Conservation (phyloP, 2,329 filamentous ascomycete genomes). For the Onygena corvina region DNA sequence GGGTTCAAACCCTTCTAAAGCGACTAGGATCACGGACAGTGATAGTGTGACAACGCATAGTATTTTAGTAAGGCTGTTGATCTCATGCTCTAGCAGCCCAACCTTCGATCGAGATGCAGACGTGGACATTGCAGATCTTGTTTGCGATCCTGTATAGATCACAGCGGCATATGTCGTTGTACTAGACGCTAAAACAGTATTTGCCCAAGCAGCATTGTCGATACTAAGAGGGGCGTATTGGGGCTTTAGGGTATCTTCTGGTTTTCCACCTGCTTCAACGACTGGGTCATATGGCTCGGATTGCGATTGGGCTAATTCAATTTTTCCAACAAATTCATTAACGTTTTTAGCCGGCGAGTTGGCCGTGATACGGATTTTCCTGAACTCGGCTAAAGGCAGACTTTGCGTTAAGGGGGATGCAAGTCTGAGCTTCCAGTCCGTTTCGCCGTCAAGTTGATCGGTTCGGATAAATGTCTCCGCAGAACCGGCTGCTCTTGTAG, state of each 20-base stretch:
- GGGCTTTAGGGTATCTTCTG: slow-evolving; percentile 11
- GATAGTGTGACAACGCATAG: slow-evolving; percentile 77
- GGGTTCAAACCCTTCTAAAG: slow-evolving; percentile 63
- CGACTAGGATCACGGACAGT: slow-evolving; percentile 77
- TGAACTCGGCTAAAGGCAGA: slow-evolving; percentile 60
- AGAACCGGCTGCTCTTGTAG: slow-evolving; percentile 25
- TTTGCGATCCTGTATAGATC: slow-evolving; percentile 89
- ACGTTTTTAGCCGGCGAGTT: slow-evolving; percentile 88
- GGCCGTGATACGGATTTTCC: slow-evolving; percentile 56
- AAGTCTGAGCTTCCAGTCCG: slow-evolving; percentile 91
- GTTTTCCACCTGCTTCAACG: slow-evolving; percentile 20
- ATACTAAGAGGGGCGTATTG: slow-evolving; percentile 69
- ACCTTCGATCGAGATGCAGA: slow-evolving; percentile 86
- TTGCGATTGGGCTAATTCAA: slow-evolving; percentile 56
- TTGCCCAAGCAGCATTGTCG: slow-evolving; percentile 97
- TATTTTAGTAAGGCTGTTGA: slow-evolving; percentile 94
- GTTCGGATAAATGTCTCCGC: slow-evolving; percentile 96
- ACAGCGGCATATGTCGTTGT: slow-evolving; percentile 79
- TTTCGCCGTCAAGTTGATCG: slow-evolving; percentile 94
- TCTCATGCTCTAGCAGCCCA: slow-evolving; percentile 85
- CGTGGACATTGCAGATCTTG: slow-evolving; percentile 84
- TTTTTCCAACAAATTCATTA: slow-evolving; percentile 85
- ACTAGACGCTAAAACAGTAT: slow-evolving; percentile 90
- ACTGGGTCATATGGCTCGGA: slow-evolving; percentile 37
- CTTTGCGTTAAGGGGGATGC: slow-evolving; percentile 76